phyloP scores from a whole-genome alignment of 805 yeast genomes.

The Ogataea trehaloabstinens region DNA sequence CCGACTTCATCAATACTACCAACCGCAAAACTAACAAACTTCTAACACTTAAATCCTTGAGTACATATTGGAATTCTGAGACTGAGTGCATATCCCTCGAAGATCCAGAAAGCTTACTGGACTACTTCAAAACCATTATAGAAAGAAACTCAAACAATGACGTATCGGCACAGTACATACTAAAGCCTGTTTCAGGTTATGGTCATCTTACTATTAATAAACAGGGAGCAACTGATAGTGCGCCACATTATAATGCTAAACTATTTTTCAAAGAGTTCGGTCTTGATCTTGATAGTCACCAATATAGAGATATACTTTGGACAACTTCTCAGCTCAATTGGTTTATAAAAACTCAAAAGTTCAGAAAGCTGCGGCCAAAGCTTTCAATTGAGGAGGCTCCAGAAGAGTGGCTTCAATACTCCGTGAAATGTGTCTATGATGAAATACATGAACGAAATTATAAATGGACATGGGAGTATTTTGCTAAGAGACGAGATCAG shows the following conservation, averaged over 20 bases:
- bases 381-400: constrained; percentile 60
- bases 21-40: constrained; percentile 70
- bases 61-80: constrained; percentile 83
- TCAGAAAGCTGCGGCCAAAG: constrained; percentile 67
- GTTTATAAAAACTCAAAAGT: constrained; percentile 72
- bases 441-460: constrained; percentile 81
- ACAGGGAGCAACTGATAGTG: constrained; percentile 61
- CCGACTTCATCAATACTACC: constrained; percentile 75
- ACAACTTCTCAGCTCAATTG: constrained; percentile 80
- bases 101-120: constrained; percentile 47
- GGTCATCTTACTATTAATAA: constrained; percentile 84
- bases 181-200: constrained; percentile 85
- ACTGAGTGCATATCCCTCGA: constrained; percentile 45
- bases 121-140: constrained; percentile 46
- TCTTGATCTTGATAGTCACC: constrained; percentile 79
- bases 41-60: constrained; percentile 67
- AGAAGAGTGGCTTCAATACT: constrained; percentile 75
- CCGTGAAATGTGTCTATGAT: constrained; percentile 68
- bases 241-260: constrained; percentile 71
- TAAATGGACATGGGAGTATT: constrained; percentile 86
- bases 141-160: constrained; percentile 26
- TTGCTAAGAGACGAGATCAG: constrained; percentile 68
- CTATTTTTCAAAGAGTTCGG: constrained; percentile 86
- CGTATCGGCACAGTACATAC: constrained; percentile 50
- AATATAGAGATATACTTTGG: constrained; percentile 77